Conservation (phyloP, 352 stramenopile genomes). For the Salisapilia sapeloensis region DNA sequence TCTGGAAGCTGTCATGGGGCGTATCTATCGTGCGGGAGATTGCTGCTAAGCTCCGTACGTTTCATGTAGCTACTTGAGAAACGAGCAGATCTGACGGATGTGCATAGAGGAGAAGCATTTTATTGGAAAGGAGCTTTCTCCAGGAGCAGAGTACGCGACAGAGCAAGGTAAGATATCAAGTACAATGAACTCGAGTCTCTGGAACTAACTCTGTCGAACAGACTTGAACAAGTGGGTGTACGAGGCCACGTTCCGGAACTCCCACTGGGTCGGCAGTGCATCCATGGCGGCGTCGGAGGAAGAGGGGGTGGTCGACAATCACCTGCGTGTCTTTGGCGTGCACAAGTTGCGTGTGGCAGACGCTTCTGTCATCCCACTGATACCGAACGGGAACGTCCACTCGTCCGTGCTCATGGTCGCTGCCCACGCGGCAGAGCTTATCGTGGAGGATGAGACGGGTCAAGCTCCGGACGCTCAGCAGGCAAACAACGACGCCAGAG, state of each 20-base stretch:
- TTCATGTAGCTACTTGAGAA: background rate
- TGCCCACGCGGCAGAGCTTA: slow-evolving; percentile 23
- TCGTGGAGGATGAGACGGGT: slow-evolving; percentile 13
- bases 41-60: slow-evolving; percentile 18
- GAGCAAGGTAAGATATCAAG: slow-evolving; percentile 11
- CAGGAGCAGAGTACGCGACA: slow-evolving; percentile 10
- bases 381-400: slow-evolving; percentile 62
- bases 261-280: slow-evolving; percentile 71
- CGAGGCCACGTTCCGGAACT: slow-evolving; percentile 55
- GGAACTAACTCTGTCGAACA: no score
- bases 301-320: slow-evolving; percentile 32
- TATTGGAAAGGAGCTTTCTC: slow-evolving; percentile 18
- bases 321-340: slow-evolving; percentile 41
- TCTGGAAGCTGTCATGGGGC: slow-evolving; percentile 46
- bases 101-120: slow-evolving; percentile 17
- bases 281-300: slow-evolving; percentile 31
- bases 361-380: slow-evolving; percentile 44
- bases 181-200: background rate
- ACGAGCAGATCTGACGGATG: background rate
- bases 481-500: no score
- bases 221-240: slow-evolving; percentile 50
- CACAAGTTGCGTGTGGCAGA: slow-evolving; percentile 41
- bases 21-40: slow-evolving; percentile 42
- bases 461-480: no score
- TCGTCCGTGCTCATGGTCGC: slow-evolving; percentile 56